A percentile compares a stretch with the other conserved stretches of the same genome.
phyloP scores from a whole-genome alignment of 805 yeast genomes.

The Lipomyces chichibuensis region DNA sequence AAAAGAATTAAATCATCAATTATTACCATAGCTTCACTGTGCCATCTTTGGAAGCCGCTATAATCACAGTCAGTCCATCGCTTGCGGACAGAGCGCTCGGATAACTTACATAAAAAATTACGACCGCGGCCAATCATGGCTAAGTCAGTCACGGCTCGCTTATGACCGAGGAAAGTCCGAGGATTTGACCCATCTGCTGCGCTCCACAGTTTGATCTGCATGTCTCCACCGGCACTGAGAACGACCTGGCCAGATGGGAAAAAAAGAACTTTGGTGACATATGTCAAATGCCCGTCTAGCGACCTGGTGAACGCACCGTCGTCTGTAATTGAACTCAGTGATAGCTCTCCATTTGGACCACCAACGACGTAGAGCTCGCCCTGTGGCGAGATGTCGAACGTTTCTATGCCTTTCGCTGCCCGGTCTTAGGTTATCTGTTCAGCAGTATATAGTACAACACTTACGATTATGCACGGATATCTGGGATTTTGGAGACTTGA shows the following conservation, averaged over 20 bases:
- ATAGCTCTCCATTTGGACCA: slow-evolving; percentile 30
- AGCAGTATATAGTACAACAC: neutral
- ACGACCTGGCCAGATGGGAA: slow-evolving; percentile 71
- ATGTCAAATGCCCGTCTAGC: slow-evolving; percentile 55
- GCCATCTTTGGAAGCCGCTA: slow-evolving; percentile 48
- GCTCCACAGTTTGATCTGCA: slow-evolving; percentile 65
- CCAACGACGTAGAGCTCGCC: slow-evolving; percentile 45
- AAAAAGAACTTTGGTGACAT: slow-evolving; percentile 51
- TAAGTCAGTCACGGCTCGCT: slow-evolving; percentile 52
- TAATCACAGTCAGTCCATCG: slow-evolving; percentile 6
- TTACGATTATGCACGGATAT: slow-evolving; percentile 7
- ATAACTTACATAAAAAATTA: slow-evolving; percentile 60
- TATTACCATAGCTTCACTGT: slow-evolving; percentile 66
- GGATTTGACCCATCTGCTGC: slow-evolving; percentile 52
- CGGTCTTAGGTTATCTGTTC: neutral
- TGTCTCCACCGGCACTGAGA: slow-evolving; percentile 62
- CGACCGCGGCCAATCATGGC: slow-evolving; percentile 66
- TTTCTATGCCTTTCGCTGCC: slow-evolving; percentile 22
- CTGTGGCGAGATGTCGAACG: slow-evolving; percentile 44
- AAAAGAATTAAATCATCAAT: neutral
- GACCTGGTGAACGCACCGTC: slow-evolving; percentile 23
- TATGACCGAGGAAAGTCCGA: slow-evolving; percentile 58
- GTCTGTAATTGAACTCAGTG: neutral
- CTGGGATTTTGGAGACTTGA: slow-evolving; percentile 8
- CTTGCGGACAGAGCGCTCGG: slow-evolving; percentile 11